A percentile compares a stretch with the other conserved stretches of the same genome.
Evolutionary conservation across 2,329 filamentous ascomycete species (phyloP).

Genomic region (Paecilomyces niveus): DNA sequence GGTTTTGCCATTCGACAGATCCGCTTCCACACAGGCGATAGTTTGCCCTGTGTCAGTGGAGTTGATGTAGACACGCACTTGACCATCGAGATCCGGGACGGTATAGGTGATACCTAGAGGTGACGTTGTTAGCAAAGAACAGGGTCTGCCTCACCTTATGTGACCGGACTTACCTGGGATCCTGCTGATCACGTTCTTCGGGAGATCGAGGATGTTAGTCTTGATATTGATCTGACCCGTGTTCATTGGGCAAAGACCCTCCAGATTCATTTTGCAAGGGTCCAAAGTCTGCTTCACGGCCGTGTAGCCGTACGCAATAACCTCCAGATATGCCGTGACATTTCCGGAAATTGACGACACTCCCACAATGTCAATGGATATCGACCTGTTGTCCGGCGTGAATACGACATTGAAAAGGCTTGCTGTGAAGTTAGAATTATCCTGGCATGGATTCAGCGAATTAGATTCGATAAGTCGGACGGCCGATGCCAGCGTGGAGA

Average conservation of each 20-base stretch:
- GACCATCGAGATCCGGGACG: constrained; percentile 85
- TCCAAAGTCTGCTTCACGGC: constrained; percentile 62
- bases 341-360: constrained; percentile 78
- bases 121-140: neutral
- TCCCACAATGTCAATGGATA: constrained; percentile 69
- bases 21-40: constrained; percentile 80
- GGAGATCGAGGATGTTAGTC: constrained; percentile 57
- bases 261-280: constrained; percentile 64
- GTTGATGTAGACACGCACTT: constrained; percentile 75
- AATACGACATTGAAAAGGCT: constrained; percentile 77
- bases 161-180: constrained; percentile 56
- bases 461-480: constrained; percentile 68
- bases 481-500: constrained; percentile 48
- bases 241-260: constrained; percentile 84
- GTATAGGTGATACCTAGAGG: constrained; percentile 67
- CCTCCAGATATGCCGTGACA: constrained; percentile 67
- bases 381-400: constrained; percentile 58
- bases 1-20: constrained; percentile 84
- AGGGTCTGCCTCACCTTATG: neutral
- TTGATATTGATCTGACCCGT: constrained; percentile 71
- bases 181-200: constrained; percentile 48
- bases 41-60: constrained; percentile 54
- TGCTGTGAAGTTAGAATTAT: constrained; percentile 77
- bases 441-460: constrained; percentile 78
- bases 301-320: constrained; percentile 76